Conservation (phyloP, 257 asterid genomes). For the Mentha longifolia region DNA sequence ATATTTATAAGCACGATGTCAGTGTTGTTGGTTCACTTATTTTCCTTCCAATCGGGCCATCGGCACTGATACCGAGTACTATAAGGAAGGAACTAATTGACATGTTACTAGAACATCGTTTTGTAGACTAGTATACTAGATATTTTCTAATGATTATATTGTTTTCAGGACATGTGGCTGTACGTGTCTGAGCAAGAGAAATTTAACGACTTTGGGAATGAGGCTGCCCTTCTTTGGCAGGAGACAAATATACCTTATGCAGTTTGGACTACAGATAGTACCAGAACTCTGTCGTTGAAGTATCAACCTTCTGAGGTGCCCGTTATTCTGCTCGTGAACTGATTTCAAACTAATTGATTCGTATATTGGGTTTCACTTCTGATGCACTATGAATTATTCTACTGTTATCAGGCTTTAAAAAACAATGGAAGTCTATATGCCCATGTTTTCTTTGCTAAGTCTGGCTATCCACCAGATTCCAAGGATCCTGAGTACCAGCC, state of each 20-base stretch:
- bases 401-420: slow-evolving; percentile 63
- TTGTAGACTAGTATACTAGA: background rate
- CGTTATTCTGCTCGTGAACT: slow-evolving; percentile 18
- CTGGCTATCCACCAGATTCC: slow-evolving; percentile 91
- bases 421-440: slow-evolving; percentile 92
- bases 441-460: slow-evolving; percentile 90
- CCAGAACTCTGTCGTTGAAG: slow-evolving; percentile 69
- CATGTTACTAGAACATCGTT: background rate
- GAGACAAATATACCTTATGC: slow-evolving; percentile 97
- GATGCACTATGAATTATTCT: slow-evolving; percentile 14
- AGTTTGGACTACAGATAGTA: slow-evolving; percentile 86
- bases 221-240: slow-evolving; percentile 87
- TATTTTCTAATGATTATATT: background rate
- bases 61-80: background rate
- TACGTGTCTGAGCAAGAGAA: slow-evolving; percentile 80
- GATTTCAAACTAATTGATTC: slow-evolving; percentile 16
- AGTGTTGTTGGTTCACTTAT: background rate
- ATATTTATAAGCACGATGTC: background rate
- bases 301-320: slow-evolving; percentile 85
- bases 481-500: slow-evolving; percentile 93
- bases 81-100: background rate
- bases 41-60: background rate
- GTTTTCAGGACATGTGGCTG: slow-evolving; percentile 89
- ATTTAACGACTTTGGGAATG: slow-evolving; percentile 78
- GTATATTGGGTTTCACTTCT: slow-evolving; percentile 6